Base-by-base conservation (phyloP, 2,329 filamentous ascomycete genomes). In the Penicillium sp. region DNA sequence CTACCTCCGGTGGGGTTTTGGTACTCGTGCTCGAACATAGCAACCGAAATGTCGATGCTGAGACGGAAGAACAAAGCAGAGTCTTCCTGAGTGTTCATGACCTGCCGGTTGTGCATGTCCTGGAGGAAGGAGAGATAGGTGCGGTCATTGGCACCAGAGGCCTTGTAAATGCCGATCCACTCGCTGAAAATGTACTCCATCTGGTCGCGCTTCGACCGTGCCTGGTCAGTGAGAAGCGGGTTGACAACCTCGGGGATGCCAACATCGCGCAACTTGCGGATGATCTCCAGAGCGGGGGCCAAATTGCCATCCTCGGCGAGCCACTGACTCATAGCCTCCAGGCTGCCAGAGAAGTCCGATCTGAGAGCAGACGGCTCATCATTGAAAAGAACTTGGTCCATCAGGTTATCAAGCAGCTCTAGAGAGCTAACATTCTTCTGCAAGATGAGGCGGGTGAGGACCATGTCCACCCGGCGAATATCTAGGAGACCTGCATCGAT, bases 151-250 rank as follows among this genome's bases (percentile, higher is more conserved):
- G 86, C 82, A 58, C 85, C 83, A n/a, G 83, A 80, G 60, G 89
- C 88, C 68, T 87, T 87, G 72, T 80, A 86, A 6, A 96, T 80
- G 52, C 86, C 84, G 25, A 92, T 81, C 93, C 93, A 98, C 72
- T 98, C 93, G 38, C 92, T 90, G 63, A 98, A 96, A 18, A 96
- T 80, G 66, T 98, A 97, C 60, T 95, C 89, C 72, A 95, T 83
- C 67, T 96, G 89, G 54, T 95, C 89, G 54, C 84, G 82, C 58
- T 84, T 84, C 28, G 81, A 77, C 33, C 74, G 68, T 13, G 76
- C 71, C 43, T 82, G 78, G 49, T 85, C 81, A 20, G 79, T 81
- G 27, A 77, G 72, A 45, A 78, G 69, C 47, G 78, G 69, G 56
- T 78, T 76, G 44, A 75, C 66, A 73, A 80, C 72, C 75, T 89